Percentiles rank a stretch among this genome's conserved stretches.
These are phyloP conservation scores for Naganishia kalamii DNA, from an alignment of 768 basidiomycete genomes.

Conservation along the genomic window DNA sequence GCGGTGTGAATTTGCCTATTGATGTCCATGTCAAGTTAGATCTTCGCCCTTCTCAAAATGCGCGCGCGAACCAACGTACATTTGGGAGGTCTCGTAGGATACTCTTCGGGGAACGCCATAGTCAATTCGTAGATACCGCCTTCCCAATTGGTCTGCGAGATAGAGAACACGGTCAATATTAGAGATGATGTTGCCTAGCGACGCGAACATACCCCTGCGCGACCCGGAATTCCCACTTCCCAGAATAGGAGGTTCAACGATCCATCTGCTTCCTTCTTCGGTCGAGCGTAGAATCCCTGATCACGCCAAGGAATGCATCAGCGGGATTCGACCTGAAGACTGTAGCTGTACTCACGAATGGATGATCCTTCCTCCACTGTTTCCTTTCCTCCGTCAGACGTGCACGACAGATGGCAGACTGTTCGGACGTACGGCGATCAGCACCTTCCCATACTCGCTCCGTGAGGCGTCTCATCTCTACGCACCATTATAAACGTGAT, in stretches of 20 bases:
- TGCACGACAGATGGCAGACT: conserved; percentile 61
- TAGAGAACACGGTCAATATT: conserved; percentile 18
- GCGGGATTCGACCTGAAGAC: not conserved
- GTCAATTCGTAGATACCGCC: conserved; percentile 86
- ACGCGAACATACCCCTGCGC: conserved; percentile 62
- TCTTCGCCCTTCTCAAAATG: not conserved
- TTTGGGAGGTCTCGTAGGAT: conserved; percentile 45
- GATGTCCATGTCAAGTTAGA: not conserved
- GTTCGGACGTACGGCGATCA: not conserved
- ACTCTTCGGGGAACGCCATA: conserved; percentile 89
- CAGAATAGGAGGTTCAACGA: conserved; percentile 95
- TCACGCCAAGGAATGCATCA: not conserved
- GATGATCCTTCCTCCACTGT: conserved; percentile 98
- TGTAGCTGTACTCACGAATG: conserved; percentile 68
- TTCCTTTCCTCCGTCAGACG: conserved; percentile 95
- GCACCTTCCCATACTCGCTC: not conserved
- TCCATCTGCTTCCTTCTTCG: conserved; percentile 79
- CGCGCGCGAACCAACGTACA: conserved; percentile 27
- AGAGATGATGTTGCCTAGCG: not conserved
- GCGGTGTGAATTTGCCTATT: conserved; percentile 89
- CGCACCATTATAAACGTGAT: too few relatives aligned
- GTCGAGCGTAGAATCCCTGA: conserved; percentile 96
- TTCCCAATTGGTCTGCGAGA: conserved; percentile 83
- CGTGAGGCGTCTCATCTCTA: too few relatives aligned
- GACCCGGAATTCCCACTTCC: conserved; percentile 98